phyloP scores from a whole-genome alignment of 768 basidiomycete species.

The Galerina marginata region DNA sequence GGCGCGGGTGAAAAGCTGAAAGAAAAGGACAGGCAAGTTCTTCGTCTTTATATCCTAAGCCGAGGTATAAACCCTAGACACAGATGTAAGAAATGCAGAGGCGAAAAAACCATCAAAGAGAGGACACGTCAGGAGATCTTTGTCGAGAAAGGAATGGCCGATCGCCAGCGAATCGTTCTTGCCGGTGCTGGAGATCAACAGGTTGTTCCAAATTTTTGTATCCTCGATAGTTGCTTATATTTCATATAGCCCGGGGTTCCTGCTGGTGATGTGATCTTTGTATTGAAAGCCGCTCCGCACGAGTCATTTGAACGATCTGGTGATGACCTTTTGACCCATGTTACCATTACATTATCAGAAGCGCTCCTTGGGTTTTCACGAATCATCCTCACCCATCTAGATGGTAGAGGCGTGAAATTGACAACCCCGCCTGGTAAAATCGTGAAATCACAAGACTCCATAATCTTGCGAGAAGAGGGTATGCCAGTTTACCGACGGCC shows the following conservation, averaged over 20 bases:
- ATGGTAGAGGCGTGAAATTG: conserved; percentile 89
- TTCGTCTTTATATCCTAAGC: background rate
- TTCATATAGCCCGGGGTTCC: conserved; percentile 74
- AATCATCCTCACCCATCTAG: conserved; percentile 88
- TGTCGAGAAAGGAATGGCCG: conserved; percentile 86
- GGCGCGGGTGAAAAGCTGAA: conserved; percentile 74
- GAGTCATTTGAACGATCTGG: conserved; percentile 84
- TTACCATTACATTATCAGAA: conserved; percentile 91
- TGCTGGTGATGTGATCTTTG: conserved; percentile 91
- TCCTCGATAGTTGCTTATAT: background rate
- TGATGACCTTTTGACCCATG: conserved; percentile 77
- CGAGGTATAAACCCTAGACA: background rate
- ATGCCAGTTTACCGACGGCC: conserved; percentile 81
- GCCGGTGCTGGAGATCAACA: conserved; percentile 92
- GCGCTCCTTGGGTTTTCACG: conserved; percentile 95
- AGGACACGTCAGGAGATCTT: conserved; percentile 89
- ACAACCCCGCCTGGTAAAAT: conserved; percentile 77
- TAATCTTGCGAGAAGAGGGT: conserved; percentile 83
- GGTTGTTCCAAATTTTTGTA: conserved; percentile 42
- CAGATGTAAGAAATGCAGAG: conserved; percentile 97
- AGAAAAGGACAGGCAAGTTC: conserved; percentile 79
- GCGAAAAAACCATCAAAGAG: conserved; percentile 80
- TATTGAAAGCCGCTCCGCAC: conserved; percentile 71
- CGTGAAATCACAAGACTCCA: conserved; percentile 74
- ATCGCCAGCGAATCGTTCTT: conserved; percentile 85